Base-by-base conservation (phyloP, 805 yeast species). In the Sugiyamaella chiloensis region DNA sequence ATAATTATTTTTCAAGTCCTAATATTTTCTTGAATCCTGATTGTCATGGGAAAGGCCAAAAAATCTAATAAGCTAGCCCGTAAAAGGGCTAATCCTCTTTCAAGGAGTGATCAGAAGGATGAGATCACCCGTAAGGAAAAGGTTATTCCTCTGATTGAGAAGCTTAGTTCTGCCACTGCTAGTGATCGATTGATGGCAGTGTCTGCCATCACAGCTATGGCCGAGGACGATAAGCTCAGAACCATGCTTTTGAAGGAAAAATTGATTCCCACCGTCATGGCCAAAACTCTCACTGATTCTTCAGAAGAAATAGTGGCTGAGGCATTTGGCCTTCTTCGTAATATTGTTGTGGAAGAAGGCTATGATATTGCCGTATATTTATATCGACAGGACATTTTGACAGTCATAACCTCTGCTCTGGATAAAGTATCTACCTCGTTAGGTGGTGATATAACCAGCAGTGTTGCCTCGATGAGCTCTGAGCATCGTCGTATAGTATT, bases 301-400 rank as follows among this genome's bases (percentile, higher is more conserved):
- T 75, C 83, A 54, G 82, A 81, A 47, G 96, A 88, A 55, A 79
- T 87, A 39, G 83, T 86, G 16, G 85, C 85, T 17, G 95, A 85
- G 58, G 74, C 91, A 1, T 83, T 80, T 57, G 97, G 96, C 1
- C 69, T 91, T 20, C 68, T 93, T 53, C 76, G 96, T 62, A 88
- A 85, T 60, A 61, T 91, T 47, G 83, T 85, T 2, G 72, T 87
- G 45, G 96, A 87, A 60, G 96, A 89, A 66, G 97, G 96, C 17
- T 83, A 87, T 57, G 95, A 87, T 53, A 76, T 87, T 30, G 80
- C 88, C 23, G 76, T 79, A 17, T 79, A 78, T 62, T 63, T 86
- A 46, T 85, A 95, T 86, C 78, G 97, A 61, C 79, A 80, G 14
- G 80, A 85, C 52, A 79, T 91, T 35, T 83, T 96, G 85, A 71